phyloP scores from a whole-genome alignment of 2,329 filamentous ascomycete species.

The Colletotrichum agaves region DNA sequence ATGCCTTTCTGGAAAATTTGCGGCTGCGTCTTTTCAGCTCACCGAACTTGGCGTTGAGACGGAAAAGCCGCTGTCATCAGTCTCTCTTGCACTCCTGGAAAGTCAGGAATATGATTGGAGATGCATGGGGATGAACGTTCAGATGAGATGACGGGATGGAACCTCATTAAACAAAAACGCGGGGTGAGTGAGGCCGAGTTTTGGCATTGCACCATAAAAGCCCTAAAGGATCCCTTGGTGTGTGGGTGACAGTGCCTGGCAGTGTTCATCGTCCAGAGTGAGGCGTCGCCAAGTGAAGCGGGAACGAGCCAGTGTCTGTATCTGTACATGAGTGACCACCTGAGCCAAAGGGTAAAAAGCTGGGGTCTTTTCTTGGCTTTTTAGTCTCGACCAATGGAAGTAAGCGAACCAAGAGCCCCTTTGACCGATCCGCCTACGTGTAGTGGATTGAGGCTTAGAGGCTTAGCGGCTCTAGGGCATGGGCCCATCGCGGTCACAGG shows the following conservation, averaged over 20 bases:
- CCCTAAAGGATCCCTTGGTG: neutral
- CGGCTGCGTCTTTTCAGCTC: neutral
- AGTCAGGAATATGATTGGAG: no score
- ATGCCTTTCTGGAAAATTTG: neutral
- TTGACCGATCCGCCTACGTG: constrained; percentile 22
- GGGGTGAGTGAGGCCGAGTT: constrained; percentile 2
- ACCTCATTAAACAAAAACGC: neutral
- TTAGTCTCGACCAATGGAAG: neutral
- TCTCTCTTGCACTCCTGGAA: no score
- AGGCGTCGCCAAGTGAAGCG: no score
- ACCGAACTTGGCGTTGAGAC: neutral
- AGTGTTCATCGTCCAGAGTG: no score
- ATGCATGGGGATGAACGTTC: no score
- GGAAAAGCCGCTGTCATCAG: neutral
- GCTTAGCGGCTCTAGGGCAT: constrained; percentile 30
- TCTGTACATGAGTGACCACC: no score
- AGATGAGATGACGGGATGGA: neutral
- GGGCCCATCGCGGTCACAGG: constrained; percentile 10
- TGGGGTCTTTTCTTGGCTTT: constrained; percentile 10
- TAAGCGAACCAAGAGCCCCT: neutral
- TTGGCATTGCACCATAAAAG: neutral
- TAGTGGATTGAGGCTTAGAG: constrained; percentile 37
- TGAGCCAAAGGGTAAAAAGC: neutral
- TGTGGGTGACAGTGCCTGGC: neutral
- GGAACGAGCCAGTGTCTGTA: no score